Evolutionary conservation across 2,329 filamentous ascomycete species (phyloP), one percentile per base, ranked within the genome.

Genomic region (Amphichorda felina): DNA sequence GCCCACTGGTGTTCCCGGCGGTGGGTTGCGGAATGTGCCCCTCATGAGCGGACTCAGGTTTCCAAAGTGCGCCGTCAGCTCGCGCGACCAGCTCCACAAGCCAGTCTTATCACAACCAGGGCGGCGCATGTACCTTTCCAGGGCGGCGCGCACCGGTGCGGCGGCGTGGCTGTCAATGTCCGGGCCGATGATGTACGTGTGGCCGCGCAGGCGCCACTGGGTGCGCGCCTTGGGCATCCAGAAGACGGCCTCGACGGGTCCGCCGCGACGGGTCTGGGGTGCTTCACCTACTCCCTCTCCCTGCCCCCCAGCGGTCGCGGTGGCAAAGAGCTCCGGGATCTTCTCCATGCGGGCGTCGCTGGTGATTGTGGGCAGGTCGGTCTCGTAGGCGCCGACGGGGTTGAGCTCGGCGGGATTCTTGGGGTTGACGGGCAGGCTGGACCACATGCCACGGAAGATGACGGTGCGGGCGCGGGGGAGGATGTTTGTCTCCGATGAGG

Each of bases 331-430:
- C 4, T 95, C 80, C 3, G 66, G 63, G 0, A 82, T 66, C 64
- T 96, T 96, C 40, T 78, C 71, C 85, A 93, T 94, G 31, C 89
- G 75, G 8, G 74, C 75, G 55, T 96, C 91, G 0, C 87, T 94
- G 1, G 89, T 94, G 50, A 95, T 79, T 1, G 82, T 80, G 3
- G 82, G 72, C 46, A 89, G 63, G 44, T 96, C 87, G 46, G 75
- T 85, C 49, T 82, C 78, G 51, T 74, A 94, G 1, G 57, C 33
- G 19, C 60, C 46, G 5, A 60, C 45, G 4, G 82, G 78, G 55
- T 95, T 95, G 42, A 67, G 66, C 42, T 75, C 67, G 3, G 84
- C 81, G 24, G 73, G 61, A 56, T 91, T 89, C 55, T 79, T 75
- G 30, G 75, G 71, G 57, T 88, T 84, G 35, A 66, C 66, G 4